A percentile compares a stretch with the other conserved stretches of the same genome.
phyloP scores from a whole-genome alignment of 495 filamentous ascomycete genomes.

The Trichoderma parareesei region DNA sequence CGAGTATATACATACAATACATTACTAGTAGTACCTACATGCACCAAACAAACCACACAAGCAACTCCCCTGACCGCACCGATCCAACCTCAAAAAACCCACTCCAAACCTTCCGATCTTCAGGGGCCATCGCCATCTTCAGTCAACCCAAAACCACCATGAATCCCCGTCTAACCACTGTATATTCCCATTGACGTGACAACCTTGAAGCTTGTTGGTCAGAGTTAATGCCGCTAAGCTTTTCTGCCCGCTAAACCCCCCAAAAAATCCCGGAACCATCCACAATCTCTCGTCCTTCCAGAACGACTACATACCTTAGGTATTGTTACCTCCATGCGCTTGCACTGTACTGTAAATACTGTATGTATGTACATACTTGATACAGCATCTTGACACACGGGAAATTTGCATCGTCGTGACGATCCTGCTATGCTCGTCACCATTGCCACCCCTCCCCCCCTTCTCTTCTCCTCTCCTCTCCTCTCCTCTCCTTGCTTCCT shows the following conservation, averaged over 20 bases:
- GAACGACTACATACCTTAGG: no score
- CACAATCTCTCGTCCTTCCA: no score
- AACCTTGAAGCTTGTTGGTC: neutral
- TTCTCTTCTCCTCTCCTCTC: neutral
- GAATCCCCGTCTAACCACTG: no score
- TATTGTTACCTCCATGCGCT: no score
- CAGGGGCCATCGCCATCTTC: neutral
- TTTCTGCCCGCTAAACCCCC: neutral
- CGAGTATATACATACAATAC: no score
- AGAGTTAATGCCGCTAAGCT: conserved; percentile 2
- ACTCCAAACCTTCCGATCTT: neutral
- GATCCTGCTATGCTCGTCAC: conserved; percentile 1
- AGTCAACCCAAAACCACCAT: neutral
- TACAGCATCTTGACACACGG: neutral
- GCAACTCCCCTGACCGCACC: neutral
- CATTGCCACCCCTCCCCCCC: neutral
- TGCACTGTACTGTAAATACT: no score
- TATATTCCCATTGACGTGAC: no score
- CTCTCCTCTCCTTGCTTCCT: neutral
- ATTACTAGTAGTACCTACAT: no score
- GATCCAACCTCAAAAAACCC: neutral
- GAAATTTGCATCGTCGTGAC: conserved; percentile 5
- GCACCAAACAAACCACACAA: neutral
- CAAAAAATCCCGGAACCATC: no score
- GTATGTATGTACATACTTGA: no score